A percentile compares a stretch with the other conserved stretches of the same genome.
Evolutionary conservation across 139 green algal species (phyloP).

Genomic region (Chlamydomonas schloesseri): DNA sequence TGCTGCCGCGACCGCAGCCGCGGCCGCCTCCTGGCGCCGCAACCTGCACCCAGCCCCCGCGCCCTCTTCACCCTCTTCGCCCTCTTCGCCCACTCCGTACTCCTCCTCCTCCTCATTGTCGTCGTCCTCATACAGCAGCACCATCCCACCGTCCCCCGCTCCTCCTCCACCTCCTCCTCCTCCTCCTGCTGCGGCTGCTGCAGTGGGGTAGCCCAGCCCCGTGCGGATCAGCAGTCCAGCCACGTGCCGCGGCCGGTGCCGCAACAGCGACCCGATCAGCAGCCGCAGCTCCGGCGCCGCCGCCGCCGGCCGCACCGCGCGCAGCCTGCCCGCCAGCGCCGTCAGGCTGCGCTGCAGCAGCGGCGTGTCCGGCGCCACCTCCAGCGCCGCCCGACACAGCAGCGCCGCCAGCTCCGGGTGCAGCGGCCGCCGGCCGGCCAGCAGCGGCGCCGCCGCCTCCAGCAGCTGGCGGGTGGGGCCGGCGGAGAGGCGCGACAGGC

Average conservation of each 20-base stretch:
- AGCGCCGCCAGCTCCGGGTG: constrained; percentile 4
- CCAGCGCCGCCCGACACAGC: background rate
- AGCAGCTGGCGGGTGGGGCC: background rate
- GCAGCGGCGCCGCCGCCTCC: background rate
- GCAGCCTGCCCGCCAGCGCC: background rate
- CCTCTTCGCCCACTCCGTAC: too few relatives aligned
- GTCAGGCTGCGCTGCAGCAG: background rate
- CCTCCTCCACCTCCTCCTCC: background rate
- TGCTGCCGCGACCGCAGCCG: too few relatives aligned
- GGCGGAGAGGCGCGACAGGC: background rate
- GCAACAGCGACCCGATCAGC: background rate
- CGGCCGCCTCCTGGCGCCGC: too few relatives aligned
- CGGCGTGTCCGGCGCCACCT: background rate
- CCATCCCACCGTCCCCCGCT: too few relatives aligned
- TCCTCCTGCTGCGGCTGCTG: background rate
- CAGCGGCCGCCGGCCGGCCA: background rate
- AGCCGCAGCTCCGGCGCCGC: background rate
- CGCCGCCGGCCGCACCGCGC: background rate
- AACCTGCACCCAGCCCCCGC: too few relatives aligned
- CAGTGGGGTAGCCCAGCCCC: background rate
- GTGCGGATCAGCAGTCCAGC: background rate
- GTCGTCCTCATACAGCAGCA: too few relatives aligned
- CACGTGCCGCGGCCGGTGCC: background rate
- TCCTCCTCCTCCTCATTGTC: too few relatives aligned
- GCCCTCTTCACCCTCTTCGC: too few relatives aligned